Evolutionary conservation across 1,284 basidiomycete species (phyloP).

Genomic region (Cutaneotrichosporon sp.): DNA sequence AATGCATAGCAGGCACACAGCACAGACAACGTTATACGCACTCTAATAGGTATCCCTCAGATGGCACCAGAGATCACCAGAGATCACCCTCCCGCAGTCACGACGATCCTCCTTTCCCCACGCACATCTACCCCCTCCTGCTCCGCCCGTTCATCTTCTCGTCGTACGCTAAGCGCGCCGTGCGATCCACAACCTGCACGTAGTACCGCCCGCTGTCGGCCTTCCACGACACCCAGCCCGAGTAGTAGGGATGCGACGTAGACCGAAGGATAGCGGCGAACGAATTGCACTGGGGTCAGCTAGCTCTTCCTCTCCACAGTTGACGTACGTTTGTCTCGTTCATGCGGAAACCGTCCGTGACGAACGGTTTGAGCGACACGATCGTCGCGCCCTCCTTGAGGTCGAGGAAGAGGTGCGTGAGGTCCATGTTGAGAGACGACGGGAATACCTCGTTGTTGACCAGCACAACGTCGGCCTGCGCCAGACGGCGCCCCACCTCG

Average conservation of each 20-base stretch:
- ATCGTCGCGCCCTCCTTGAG: slow-evolving; percentile 53
- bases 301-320: background rate
- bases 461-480: slow-evolving; percentile 53
- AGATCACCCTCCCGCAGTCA: background rate
- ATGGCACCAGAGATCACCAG: too few species aligned
- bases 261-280: slow-evolving; percentile 40
- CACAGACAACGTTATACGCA: too few species aligned
- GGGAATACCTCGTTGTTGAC: slow-evolving; percentile 57
- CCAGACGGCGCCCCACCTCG: slow-evolving; percentile 40
- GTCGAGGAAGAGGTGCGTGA: slow-evolving; percentile 55
- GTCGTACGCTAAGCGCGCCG: slow-evolving; percentile 32
- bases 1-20: background rate
- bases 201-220: slow-evolving; percentile 39
- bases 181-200: slow-evolving; percentile 39
- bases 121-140: slow-evolving; percentile 7
- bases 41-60: too few species aligned
- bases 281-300: slow-evolving; percentile 35
- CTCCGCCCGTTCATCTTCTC: slow-evolving; percentile 29
- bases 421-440: slow-evolving; percentile 52
- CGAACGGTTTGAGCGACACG: slow-evolving; percentile 54
- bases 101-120: background rate
- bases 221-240: slow-evolving; percentile 47
- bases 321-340: slow-evolving; percentile 49
- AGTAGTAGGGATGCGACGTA: slow-evolving; percentile 33
- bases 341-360: slow-evolving; percentile 51